Conservation (phyloP, 768 basidiomycete species). For the Tephrocybe sp. region DNA sequence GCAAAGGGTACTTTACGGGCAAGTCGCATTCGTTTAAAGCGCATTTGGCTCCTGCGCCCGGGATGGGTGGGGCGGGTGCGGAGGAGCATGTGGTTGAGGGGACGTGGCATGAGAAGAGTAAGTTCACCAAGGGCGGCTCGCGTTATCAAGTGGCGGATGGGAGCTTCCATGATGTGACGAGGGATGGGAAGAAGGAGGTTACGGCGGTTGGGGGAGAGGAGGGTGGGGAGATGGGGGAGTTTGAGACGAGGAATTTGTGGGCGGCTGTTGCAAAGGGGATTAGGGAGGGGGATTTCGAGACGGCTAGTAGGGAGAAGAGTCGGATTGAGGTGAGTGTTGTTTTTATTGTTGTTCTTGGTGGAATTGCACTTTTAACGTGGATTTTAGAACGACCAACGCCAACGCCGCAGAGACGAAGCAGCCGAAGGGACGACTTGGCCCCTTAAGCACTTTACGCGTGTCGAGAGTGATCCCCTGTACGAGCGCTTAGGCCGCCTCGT, state of each 20-base stretch:
- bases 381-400: conserved; percentile 84
- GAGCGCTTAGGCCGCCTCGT: conserved; percentile 58
- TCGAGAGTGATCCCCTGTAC: conserved; percentile 75
- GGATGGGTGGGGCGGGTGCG: conserved; percentile 6
- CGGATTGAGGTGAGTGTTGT: conserved; percentile 73
- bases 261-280: conserved; percentile 86
- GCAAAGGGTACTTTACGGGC: conserved; percentile 93
- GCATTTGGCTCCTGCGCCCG: conserved; percentile 42
- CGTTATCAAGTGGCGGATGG: conserved; percentile 25
- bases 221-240: conserved; percentile 65
- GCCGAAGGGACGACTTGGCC: conserved; percentile 72
- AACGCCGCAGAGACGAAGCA: conserved; percentile 78
- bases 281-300: conserved; percentile 85
- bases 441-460: conserved; percentile 72
- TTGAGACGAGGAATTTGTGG: conserved; percentile 89
- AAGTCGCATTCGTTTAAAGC: conserved; percentile 95
- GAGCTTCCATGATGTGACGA: conserved; percentile 74
- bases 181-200: conserved; percentile 69
- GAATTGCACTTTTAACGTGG: background rate
- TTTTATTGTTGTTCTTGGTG: background rate
- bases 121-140: conserved; percentile 33
- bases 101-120: conserved; percentile 72
- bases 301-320: conserved; percentile 84
- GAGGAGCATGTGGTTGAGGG: conserved; percentile 67
- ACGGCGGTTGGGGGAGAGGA: conserved; percentile 53